phyloP scores from a whole-genome alignment of 495 filamentous ascomycete genomes.

The Stereocaulon alpinum region DNA sequence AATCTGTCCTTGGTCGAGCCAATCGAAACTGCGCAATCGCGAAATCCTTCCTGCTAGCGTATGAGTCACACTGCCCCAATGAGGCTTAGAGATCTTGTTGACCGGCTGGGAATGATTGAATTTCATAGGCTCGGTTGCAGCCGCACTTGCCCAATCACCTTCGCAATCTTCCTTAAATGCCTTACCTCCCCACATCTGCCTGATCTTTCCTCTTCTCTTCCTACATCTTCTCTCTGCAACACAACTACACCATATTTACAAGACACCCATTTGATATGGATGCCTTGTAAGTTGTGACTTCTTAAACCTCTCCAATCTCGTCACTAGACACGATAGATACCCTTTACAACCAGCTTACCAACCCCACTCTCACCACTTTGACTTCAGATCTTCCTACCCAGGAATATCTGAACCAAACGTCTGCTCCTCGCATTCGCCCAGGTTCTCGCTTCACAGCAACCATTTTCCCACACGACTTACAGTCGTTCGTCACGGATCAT shows the following conservation, averaged over 20 bases:
- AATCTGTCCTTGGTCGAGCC: neutral
- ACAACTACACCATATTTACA: slow-evolving; percentile 9
- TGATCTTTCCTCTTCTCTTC: slow-evolving; percentile 12
- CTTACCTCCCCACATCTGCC: slow-evolving; percentile 14
- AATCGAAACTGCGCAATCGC: neutral
- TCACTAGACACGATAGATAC: slow-evolving; percentile 17
- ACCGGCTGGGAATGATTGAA: neutral
- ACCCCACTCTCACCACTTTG: slow-evolving; percentile 18
- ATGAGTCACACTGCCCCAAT: slow-evolving; percentile 5
- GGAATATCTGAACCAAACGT: slow-evolving; percentile 21
- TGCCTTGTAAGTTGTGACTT: slow-evolving; percentile 18
- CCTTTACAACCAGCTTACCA: neutral
- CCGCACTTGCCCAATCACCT: slow-evolving; percentile 3
- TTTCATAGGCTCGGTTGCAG: slow-evolving; percentile 1
- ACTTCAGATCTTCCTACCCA: slow-evolving; percentile 23
- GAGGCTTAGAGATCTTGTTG: neutral
- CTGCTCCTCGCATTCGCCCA: slow-evolving; percentile 19
- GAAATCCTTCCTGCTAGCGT: slow-evolving; percentile 1
- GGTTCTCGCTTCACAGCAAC: slow-evolving; percentile 23
- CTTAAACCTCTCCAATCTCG: neutral
- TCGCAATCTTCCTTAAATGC: slow-evolving; percentile 14
- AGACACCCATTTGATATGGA: slow-evolving; percentile 25
- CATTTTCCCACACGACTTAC: slow-evolving; percentile 18
- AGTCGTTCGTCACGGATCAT: slow-evolving; percentile 25
- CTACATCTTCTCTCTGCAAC: neutral